Conservation (phyloP, 192 early-diverging fungal species). For the Phlyctochytrium arcticum region DNA sequence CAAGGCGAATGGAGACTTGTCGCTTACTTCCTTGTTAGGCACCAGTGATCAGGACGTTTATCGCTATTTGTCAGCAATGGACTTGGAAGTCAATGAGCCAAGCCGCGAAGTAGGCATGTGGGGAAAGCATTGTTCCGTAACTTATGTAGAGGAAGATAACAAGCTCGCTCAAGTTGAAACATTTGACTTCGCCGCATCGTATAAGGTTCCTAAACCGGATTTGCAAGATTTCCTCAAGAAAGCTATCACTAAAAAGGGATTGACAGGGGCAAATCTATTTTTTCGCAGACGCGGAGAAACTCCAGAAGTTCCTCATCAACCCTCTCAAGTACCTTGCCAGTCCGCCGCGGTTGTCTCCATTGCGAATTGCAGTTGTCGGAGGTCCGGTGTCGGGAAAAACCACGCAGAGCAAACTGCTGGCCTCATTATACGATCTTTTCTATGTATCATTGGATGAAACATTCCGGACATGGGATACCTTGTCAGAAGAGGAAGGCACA, state of each 20-base stretch:
- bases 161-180: background rate
- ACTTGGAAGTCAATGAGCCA: constrained; percentile 42
- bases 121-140: constrained; percentile 41
- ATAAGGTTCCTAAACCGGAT: constrained; percentile 24
- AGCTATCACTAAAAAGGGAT: too few relatives aligned
- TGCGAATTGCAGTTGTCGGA: constrained; percentile 39
- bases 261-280: constrained; percentile 41
- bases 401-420: constrained; percentile 40
- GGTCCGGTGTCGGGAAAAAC: constrained; percentile 49
- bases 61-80: constrained; percentile 23
- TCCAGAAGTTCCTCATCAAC: constrained; percentile 35
- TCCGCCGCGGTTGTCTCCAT: constrained; percentile 16
- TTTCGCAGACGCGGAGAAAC: constrained; percentile 21
- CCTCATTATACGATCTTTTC: constrained; percentile 31
- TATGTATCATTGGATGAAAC: constrained; percentile 37
- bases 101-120: constrained; percentile 37
- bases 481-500: background rate
- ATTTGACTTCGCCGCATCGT: constrained; percentile 24
- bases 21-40: background rate
- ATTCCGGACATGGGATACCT: constrained; percentile 30
- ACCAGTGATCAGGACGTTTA: constrained; percentile 27
- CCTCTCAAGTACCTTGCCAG: constrained; percentile 41
- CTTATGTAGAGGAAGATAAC: background rate
- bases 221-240: background rate
- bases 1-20: background rate